Percentiles rank a stretch among this genome's conserved stretches.
These are phyloP conservation scores for Diaporthe australafricana DNA, from an alignment of 2,329 filamentous ascomycete species.

Conservation along the genomic window DNA sequence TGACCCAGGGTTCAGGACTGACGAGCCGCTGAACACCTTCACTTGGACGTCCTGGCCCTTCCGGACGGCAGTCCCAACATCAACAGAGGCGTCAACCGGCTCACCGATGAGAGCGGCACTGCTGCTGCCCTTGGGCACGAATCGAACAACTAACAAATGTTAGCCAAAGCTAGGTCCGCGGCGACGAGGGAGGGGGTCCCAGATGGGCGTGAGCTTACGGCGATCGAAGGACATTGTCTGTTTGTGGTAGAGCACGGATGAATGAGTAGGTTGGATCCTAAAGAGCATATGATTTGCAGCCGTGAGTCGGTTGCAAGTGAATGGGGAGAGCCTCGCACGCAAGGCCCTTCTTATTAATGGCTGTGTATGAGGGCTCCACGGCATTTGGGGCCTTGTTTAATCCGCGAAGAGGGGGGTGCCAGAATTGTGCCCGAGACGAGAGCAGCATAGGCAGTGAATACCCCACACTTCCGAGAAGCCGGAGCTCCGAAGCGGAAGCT, in stretches of 20 bases:
- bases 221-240: constrained; percentile 35
- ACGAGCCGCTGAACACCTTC: constrained; percentile 67
- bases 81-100: constrained; percentile 50
- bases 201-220: constrained; percentile 13
- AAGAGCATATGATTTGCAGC: neutral
- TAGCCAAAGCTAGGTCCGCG: neutral
- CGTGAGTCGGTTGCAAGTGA: neutral
- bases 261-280: neutral
- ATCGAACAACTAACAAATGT: constrained; percentile 32
- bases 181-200: neutral
- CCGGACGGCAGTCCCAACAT: constrained; percentile 68
- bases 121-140: constrained; percentile 34
- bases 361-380: neutral
- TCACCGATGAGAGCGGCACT: constrained; percentile 33
- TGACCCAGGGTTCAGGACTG: constrained; percentile 65
- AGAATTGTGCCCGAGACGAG: constrained; percentile 31
- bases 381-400: constrained; percentile 11
- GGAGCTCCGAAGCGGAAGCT: constrained; percentile 25
- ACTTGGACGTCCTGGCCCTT: constrained; percentile 68
- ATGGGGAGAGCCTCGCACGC: constrained; percentile 7
- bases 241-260: neutral
- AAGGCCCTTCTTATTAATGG: constrained; percentile 12
- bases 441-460: neutral
- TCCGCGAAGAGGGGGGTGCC: constrained; percentile 11
- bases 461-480: constrained; percentile 27